A percentile compares a stretch with the other conserved stretches of the same genome.
These are phyloP conservation scores for Euphorbia pulcherrima DNA, from an alignment of 345 rosid species.

Conservation along the genomic window DNA sequence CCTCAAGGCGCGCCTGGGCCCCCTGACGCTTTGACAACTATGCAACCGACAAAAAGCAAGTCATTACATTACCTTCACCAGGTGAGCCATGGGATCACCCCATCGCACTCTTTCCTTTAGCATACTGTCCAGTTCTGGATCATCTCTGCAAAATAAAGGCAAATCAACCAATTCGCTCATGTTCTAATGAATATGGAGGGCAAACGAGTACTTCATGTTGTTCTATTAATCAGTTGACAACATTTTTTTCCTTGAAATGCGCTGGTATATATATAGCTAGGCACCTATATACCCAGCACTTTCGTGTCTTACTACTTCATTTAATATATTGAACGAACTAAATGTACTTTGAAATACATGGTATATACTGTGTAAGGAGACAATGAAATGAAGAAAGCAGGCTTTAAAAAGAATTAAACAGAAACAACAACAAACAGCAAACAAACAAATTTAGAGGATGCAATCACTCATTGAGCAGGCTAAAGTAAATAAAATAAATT, in stretches of 20 bases:
- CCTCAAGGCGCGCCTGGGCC: no score
- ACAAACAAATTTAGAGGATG: not conserved
- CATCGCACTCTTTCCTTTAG: conserved; percentile 70
- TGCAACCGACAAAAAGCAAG: not conserved
- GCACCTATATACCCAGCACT: not conserved
- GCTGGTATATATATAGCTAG: not conserved
- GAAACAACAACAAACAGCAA: not conserved
- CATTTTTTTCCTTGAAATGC: conserved; percentile 4
- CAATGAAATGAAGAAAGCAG: not conserved
- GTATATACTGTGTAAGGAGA: not conserved
- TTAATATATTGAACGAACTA: not conserved
- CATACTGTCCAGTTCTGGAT: conserved; percentile 81
- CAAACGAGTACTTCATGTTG: not conserved
- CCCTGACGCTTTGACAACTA: no score
- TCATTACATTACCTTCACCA: conserved; percentile 64
- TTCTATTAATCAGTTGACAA: not conserved
- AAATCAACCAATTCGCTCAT: not conserved
- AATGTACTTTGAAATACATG: not conserved
- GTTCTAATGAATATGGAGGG: not conserved
- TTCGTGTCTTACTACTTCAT: not conserved
- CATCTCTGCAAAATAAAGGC: conserved; percentile 54
- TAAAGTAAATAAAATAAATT: not conserved
- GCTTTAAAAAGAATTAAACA: not conserved
- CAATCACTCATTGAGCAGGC: not conserved
- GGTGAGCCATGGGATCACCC: conserved; percentile 97